Evolutionary conservation across 1,284 basidiomycete genomes (phyloP), one percentile per base, ranked within the genome.

Genomic region (Rhodotorula sp.): DNA sequence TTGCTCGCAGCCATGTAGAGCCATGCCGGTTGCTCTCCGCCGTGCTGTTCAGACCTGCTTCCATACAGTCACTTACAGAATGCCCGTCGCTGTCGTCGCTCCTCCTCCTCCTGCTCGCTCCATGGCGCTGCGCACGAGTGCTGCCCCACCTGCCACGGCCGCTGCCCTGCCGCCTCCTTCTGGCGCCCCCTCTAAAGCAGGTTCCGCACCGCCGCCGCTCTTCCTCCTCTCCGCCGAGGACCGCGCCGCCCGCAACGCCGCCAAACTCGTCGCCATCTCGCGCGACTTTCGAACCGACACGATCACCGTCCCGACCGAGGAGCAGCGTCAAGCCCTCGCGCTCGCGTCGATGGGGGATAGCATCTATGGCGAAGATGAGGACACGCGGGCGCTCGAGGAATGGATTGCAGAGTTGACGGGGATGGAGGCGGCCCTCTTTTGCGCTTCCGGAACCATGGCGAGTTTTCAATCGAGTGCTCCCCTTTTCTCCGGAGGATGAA

Each of bases 381-480:
- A 85, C 14, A 89, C 87, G 1, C 84, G 84, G 31, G 87, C 85
- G 31, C 83, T 93, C 45, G 92, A 97, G 80, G 84, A 83, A 12
- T 88, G 93, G 75, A 83, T 97, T 57, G 93, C 93, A 3, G 84
- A 86, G 77, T 80, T 95, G 50, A 88, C 90, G 3, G 92, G 93
- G 62, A 95, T 95, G 81, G 92, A 95, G 79, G 90, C 91, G 2
- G 92, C 86, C 0, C 81, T 95, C 52, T 95, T 92, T 81, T 84
- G 93, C 70, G 85, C 91, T 26, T 90, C 89, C 47, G 95, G 95
- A 12, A 95, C 95, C 2, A 90, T 93, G 85, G 93, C 92, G 60
- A 97, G 97, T 81, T 18, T 92, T 34, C 45, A 21, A 16, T 57
- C 5, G 21, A 1, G 5, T 28, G 23, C 48, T 45, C 5, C 8